phyloP scores from a whole-genome alignment of 108 stramenopile species.

The Aurantiochytrium sp. region DNA sequence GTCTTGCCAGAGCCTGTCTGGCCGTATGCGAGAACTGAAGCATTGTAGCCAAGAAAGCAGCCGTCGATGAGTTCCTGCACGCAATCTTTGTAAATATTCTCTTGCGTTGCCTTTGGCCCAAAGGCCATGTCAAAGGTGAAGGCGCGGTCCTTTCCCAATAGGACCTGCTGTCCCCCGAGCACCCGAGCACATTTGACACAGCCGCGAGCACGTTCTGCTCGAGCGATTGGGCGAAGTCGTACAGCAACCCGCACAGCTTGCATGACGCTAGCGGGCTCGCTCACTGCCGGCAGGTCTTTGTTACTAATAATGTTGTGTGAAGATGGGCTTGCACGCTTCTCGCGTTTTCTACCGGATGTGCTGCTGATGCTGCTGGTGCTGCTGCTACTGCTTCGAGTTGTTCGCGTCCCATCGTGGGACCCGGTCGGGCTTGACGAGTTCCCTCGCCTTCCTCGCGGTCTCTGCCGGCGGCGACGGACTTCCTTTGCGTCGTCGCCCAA shows the following conservation, averaged over 20 bases:
- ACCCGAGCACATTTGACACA: neutral
- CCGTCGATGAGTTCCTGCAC: neutral
- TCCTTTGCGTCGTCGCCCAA: too few relatives aligned
- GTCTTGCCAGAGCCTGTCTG: slow-evolving; percentile 43
- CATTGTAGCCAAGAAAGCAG: slow-evolving; percentile 35
- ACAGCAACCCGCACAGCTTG: neutral
- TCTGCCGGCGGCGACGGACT: too few relatives aligned
- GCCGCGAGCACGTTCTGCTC: neutral
- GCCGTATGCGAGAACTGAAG: slow-evolving; percentile 37
- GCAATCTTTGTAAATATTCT: neutral
- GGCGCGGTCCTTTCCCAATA: neutral
- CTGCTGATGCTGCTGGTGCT: too few relatives aligned
- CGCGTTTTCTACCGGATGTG: too few relatives aligned
- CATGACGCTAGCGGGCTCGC: too few relatives aligned
- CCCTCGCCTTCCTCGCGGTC: too few relatives aligned
- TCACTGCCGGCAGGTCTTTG: too few relatives aligned
- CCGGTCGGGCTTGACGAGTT: too few relatives aligned
- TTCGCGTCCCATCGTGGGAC: too few relatives aligned
- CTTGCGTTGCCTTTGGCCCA: neutral
- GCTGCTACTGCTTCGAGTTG: too few relatives aligned
- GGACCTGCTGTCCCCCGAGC: neutral
- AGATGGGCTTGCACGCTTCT: too few relatives aligned
- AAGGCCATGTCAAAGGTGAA: slow-evolving; percentile 16
- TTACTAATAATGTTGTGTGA: too few relatives aligned
- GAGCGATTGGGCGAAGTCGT: neutral